Evolutionary conservation across 2,329 filamentous ascomycete species (phyloP).

Genomic region (Sclerotinia minor): DNA sequence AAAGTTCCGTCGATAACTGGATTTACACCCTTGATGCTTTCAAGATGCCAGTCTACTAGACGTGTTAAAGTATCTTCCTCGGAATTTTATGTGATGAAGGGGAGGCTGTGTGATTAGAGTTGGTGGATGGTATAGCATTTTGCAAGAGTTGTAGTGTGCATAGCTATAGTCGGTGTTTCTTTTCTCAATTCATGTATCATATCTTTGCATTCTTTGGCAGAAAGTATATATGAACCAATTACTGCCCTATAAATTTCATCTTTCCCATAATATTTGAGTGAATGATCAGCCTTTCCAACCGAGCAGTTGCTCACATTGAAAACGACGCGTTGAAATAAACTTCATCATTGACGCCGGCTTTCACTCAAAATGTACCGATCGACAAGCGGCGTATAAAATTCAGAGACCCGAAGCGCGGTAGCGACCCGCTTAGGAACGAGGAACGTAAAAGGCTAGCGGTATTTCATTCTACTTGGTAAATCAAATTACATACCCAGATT

Average conservation of each 20-base stretch:
- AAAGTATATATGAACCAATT: background rate
- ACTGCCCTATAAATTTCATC: background rate
- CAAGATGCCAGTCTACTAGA: conserved; percentile 31
- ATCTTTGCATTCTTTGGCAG: background rate
- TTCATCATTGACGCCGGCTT: background rate
- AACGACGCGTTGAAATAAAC: background rate
- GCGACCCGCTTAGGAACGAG: background rate
- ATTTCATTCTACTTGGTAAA: background rate
- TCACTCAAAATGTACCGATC: background rate
- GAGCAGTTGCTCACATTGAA: background rate
- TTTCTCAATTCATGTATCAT: background rate
- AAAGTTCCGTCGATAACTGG: conserved; percentile 38
- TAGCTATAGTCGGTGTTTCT: background rate
- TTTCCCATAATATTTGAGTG: background rate
- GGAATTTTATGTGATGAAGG: background rate
- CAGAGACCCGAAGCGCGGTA: background rate
- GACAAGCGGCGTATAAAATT: background rate
- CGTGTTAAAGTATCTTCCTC: background rate
- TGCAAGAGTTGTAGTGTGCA: background rate
- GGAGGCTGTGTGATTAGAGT: background rate
- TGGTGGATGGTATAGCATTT: background rate
- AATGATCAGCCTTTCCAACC: background rate
- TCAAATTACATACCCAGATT: too few species aligned
- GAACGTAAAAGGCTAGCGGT: background rate
- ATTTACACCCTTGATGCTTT: conserved; percentile 35